Evolutionary conservation across 805 yeast species (phyloP).

Genomic region (Myxozyma kluyveri): DNA sequence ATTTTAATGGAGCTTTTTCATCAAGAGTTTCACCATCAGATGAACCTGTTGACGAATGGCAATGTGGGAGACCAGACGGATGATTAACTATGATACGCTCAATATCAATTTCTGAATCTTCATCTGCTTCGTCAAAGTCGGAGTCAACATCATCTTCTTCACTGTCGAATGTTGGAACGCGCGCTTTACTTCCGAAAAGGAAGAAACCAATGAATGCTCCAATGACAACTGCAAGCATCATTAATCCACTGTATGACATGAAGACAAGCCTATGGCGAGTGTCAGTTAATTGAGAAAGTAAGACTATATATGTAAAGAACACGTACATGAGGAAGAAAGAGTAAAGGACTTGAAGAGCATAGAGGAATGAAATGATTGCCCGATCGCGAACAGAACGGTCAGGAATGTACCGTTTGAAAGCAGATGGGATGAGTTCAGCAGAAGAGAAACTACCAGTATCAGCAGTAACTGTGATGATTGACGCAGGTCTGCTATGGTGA

Average conservation of each 20-base stretch:
- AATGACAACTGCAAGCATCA: slow-evolving; percentile 26
- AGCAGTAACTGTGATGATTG: not conserved
- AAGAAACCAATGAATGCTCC: slow-evolving; percentile 29
- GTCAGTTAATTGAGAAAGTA: not conserved
- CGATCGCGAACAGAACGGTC: slow-evolving; percentile 21
- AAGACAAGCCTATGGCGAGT: slow-evolving; percentile 19
- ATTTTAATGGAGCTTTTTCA: not conserved
- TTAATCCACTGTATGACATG: slow-evolving; percentile 26
- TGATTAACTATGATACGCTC: slow-evolving; percentile 2
- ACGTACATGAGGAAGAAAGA: slow-evolving; percentile 28
- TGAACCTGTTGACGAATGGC: too few species aligned
- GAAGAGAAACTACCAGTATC: not conserved
- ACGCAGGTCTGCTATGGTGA: not conserved
- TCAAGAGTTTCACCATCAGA: too few species aligned
- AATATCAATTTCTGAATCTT: slow-evolving; percentile 4
- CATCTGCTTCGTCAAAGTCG: slow-evolving; percentile 2
- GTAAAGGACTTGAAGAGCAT: slow-evolving; percentile 26
- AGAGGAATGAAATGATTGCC: slow-evolving; percentile 15
- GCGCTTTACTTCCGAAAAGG: slow-evolving; percentile 23
- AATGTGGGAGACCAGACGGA: too few species aligned
- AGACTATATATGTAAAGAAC: not conserved
- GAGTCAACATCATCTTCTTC: not conserved
- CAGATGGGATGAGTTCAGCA: slow-evolving; percentile 16
- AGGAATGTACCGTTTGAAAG: slow-evolving; percentile 19
- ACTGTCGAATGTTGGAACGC: slow-evolving; percentile 11